Conservation (phyloP, 768 basidiomycete species). For the Leccinum sublutescens region DNA sequence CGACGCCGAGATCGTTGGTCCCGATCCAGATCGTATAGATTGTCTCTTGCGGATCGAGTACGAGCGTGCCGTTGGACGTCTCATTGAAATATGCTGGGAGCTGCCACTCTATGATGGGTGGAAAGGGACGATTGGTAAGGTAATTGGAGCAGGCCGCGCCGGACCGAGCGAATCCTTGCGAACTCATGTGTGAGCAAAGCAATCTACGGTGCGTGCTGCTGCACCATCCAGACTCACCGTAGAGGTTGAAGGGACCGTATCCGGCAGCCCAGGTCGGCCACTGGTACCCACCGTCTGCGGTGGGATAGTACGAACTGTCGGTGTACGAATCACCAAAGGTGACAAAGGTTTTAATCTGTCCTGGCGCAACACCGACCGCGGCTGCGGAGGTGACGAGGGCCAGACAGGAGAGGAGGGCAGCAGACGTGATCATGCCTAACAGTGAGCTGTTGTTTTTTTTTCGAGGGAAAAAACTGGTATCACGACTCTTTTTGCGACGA, state of each 20-base stretch:
- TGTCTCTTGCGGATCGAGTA: slow-evolving; percentile 41
- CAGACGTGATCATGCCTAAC: background rate
- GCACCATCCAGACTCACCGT: slow-evolving; percentile 30
- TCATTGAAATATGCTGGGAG: slow-evolving; percentile 52
- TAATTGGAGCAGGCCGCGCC: slow-evolving; percentile 69
- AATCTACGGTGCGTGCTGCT: too few species aligned
- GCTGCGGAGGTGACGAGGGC: slow-evolving; percentile 8
- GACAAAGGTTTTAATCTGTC: slow-evolving; percentile 60
- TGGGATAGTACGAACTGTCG: slow-evolving; percentile 41
- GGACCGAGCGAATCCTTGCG: slow-evolving; percentile 46
- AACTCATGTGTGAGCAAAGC: background rate
- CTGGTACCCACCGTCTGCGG: slow-evolving; percentile 42
- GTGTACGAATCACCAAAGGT: slow-evolving; percentile 71
- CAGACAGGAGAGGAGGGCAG: slow-evolving; percentile 4
- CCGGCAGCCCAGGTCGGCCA: slow-evolving; percentile 64
- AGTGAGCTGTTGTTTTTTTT: background rate
- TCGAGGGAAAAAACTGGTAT: background rate
- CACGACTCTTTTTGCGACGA: background rate
- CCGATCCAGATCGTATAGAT: slow-evolving; percentile 70
- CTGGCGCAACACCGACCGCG: slow-evolving; percentile 30
- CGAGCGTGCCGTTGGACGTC: slow-evolving; percentile 40
- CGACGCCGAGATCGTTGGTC: slow-evolving; percentile 60
- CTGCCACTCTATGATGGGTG: slow-evolving; percentile 47
- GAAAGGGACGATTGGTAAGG: slow-evolving; percentile 55
- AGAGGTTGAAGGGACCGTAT: slow-evolving; percentile 51